Percentiles rank a stretch among this genome's conserved stretches.
phyloP scores from a whole-genome alignment of 192 early-diverging fungal species.

The Funneliformis mosseae region DNA sequence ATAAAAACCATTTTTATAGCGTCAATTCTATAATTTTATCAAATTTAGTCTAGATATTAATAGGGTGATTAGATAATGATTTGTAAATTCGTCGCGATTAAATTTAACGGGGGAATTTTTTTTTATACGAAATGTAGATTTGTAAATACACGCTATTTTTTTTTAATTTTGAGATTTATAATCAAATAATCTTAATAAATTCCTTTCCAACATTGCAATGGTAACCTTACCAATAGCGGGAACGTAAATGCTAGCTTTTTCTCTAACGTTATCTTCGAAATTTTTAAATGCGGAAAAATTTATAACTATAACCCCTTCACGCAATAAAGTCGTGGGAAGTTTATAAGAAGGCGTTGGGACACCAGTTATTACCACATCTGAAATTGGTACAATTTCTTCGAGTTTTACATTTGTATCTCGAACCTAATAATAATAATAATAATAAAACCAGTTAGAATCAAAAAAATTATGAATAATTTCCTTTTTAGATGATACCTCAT shows the following conservation, averaged over 20 bases:
- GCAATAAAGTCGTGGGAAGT: constrained; percentile 80
- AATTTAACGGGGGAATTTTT: too few species aligned
- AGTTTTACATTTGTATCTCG: constrained; percentile 69
- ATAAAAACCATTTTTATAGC: too few species aligned
- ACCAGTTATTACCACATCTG: constrained; percentile 98
- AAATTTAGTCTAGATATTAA: too few species aligned
- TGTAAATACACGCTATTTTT: too few species aligned
- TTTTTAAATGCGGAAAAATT: constrained; percentile 98
- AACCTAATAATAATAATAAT: constrained; percentile 50
- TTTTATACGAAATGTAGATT: too few species aligned
- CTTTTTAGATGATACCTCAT: constrained; percentile 47
- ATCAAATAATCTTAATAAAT: constrained; percentile 86
- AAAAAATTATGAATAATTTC: background rate
- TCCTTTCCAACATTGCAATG: constrained; percentile 97
- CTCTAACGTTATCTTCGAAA: constrained; percentile 91
- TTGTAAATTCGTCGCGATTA: too few species aligned
- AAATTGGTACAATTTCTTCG: constrained; percentile 80
- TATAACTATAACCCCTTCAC: constrained; percentile 96
- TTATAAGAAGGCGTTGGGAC: constrained; percentile 90
- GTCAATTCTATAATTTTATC: too few species aligned
- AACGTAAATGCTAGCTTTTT: constrained; percentile 94
- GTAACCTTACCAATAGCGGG: constrained; percentile 98
- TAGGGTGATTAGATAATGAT: too few species aligned
- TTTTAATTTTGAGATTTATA: constrained; percentile 54
- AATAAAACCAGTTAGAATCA: background rate